Evolutionary conservation across 768 basidiomycete genomes (phyloP).

Genomic region (Nevesoporus exiguus): DNA sequence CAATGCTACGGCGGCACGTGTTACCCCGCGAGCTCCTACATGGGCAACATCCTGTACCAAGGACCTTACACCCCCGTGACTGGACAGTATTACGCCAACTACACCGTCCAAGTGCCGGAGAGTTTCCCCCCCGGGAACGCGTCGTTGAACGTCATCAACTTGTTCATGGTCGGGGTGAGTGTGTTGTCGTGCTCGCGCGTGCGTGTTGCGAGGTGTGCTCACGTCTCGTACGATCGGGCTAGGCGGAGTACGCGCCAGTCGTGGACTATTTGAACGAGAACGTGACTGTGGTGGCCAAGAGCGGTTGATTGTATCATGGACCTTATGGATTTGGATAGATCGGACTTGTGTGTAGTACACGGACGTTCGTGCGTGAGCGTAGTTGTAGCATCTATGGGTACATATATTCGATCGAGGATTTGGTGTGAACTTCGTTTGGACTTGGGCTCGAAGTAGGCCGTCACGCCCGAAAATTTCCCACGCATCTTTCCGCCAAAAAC

Average conservation of each 20-base stretch:
- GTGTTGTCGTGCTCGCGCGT: neutral
- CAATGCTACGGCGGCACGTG: constrained; percentile 24
- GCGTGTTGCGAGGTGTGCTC: neutral
- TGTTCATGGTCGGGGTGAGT: constrained; percentile 41
- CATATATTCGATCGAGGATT: too few relatives aligned
- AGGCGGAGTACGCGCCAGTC: constrained; percentile 11
- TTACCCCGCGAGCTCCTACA: constrained; percentile 17
- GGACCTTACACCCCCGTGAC: constrained; percentile 30
- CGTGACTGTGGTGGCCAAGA: constrained; percentile 11
- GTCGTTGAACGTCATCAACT: constrained; percentile 36
- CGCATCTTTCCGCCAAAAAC: constrained; percentile 14
- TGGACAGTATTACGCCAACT: constrained; percentile 28
- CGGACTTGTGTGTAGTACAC: neutral
- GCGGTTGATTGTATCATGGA: neutral
- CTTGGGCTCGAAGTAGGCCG: too few relatives aligned
- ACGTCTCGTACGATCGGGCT: neutral
- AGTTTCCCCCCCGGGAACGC: constrained; percentile 27
- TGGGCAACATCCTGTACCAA: constrained; percentile 35
- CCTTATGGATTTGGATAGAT: neutral
- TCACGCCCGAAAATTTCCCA: constrained; percentile 6
- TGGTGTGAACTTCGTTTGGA: too few relatives aligned
- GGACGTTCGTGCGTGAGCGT: neutral
- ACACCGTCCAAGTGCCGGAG: constrained; percentile 30
- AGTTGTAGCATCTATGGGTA: too few relatives aligned
- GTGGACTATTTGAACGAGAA: constrained; percentile 25